These are phyloP conservation scores for Rubia tinctorum DNA, from an alignment of 305 asterid species.

Conservation along the genomic window DNA sequence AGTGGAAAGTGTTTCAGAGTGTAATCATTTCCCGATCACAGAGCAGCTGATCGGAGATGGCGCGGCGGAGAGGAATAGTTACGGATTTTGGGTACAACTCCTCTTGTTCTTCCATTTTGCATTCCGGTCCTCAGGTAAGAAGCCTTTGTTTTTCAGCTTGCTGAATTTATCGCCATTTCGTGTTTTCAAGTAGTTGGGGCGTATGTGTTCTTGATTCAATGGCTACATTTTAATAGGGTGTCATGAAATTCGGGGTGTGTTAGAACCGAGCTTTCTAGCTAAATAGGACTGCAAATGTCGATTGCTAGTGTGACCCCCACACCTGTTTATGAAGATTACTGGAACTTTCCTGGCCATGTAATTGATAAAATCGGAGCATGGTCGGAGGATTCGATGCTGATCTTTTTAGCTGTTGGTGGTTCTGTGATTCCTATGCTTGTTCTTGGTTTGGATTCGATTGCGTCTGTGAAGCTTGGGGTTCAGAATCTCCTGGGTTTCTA, in stretches of 20 bases:
- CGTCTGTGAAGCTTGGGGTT: conserved; percentile 69
- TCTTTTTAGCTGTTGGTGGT: conserved; percentile 56
- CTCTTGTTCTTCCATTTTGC: too few species aligned
- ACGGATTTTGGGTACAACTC: conserved; percentile 16
- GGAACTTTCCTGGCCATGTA: conserved; percentile 46
- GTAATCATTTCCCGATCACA: not conserved
- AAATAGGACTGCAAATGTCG: conserved; percentile 49
- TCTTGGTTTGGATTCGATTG: conserved; percentile 68
- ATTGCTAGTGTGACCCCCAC: conserved; percentile 67
- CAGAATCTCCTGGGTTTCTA: conserved; percentile 60
- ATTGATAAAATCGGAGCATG: conserved; percentile 33
- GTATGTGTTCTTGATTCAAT: not conserved
- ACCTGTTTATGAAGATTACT: conserved; percentile 55
- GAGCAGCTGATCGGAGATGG: conserved; percentile 2
- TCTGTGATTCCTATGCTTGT: conserved; percentile 69
- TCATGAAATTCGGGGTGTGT: not conserved
- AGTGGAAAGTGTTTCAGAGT: not conserved
- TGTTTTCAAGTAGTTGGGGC: not conserved
- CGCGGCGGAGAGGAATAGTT: not conserved
- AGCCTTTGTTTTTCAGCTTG: not conserved
- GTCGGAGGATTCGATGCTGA: conserved; percentile 56
- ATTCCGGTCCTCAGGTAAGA: conserved; percentile 28
- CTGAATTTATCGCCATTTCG: not conserved
- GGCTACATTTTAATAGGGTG: conserved; percentile 7
- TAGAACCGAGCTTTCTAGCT: conserved; percentile 18